Evolutionary conservation across 139 green algal genomes (phyloP), one percentile per base, ranked within the genome.

Genomic region (Parachlorella kessleri): DNA sequence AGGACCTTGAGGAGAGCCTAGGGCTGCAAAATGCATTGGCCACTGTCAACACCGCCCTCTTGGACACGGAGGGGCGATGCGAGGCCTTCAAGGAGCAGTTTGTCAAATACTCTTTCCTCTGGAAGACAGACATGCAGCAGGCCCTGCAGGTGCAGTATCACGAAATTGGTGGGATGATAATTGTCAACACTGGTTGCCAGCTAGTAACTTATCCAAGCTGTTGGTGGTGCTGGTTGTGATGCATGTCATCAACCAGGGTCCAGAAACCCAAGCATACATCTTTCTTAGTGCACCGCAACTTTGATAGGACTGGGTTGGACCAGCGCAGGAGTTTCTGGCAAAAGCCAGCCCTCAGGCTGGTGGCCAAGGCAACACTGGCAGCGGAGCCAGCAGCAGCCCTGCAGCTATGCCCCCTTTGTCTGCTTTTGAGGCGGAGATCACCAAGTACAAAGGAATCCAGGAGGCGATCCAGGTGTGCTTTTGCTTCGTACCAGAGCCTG

Each of bases 1-100:
- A 93, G 82, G 94, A 98, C 84, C 85, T 98, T 40, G 94, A 98
- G 73, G 93, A 97, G 83, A 92, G 97, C 79, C 94, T 90, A 70
- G 81, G 89, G 24, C 87, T 98, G 55, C 87, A 87, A 39, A 88
- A 93, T 38, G 82, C 88, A 4, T 87, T 98, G 40, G 88, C 85
- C 64, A 75, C 87, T 69, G 83, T 95, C 66, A 70, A 90, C 48
- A 33, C 69, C 26, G 83, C 93, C 21, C 85, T 90, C 8, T 68
- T 94, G 6, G 77, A 81, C 28, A 97, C 95, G 66, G 91, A 95
- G 84, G 77, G 71, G 7, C 83, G 83, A 14, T 97, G 93, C 83
- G 85, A 93, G 33, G 86, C 87, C 14, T 96, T 97, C 85, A 93
- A 91, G 75, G 71, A 83, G 6, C 79, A 91, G 53, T 97, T 91